phyloP scores from a whole-genome alignment of 768 basidiomycete genomes.

The Mycena kentingensis region DNA sequence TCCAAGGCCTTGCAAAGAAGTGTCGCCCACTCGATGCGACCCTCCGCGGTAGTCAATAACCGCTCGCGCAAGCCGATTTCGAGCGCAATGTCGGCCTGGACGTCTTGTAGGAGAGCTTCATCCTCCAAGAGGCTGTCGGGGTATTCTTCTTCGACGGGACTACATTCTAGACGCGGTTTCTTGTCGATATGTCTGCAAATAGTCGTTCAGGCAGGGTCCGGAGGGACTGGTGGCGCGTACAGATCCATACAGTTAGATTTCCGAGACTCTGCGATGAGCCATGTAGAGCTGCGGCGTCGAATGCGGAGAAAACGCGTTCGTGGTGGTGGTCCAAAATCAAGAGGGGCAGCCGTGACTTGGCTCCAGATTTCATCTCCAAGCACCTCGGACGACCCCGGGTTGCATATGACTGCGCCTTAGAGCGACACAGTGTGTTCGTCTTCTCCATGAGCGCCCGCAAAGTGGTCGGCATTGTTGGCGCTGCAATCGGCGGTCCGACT shows the following conservation, averaged over 20 bases:
- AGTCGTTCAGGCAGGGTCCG: neutral
- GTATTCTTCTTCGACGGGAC: slow-evolving; percentile 5
- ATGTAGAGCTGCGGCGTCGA: neutral
- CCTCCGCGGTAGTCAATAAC: slow-evolving; percentile 42
- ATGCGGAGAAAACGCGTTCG: too few relatives aligned
- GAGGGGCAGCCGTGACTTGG: too few relatives aligned
- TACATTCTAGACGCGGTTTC: slow-evolving; percentile 10
- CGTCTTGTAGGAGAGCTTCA: slow-evolving; percentile 12
- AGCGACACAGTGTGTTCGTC: too few relatives aligned
- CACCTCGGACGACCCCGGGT: too few relatives aligned
- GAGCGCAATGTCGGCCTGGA: slow-evolving; percentile 41
- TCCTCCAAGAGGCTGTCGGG: slow-evolving; percentile 12
- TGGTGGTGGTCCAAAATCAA: too few relatives aligned
- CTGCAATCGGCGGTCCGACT: slow-evolving; percentile 1
- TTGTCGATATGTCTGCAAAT: slow-evolving; percentile 18
- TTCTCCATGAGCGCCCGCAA: too few relatives aligned
- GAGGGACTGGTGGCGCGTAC: neutral
- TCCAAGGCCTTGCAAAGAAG: slow-evolving; percentile 41
- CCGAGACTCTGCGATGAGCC: too few relatives aligned
- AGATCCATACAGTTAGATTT: neutral
- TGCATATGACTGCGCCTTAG: too few relatives aligned
- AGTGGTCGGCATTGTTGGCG: slow-evolving; percentile 4
- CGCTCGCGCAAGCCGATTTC: slow-evolving; percentile 49
- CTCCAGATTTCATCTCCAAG: too few relatives aligned
- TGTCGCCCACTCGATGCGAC: slow-evolving; percentile 52